These are phyloP conservation scores for Hymenochaete sp. DNA, from an alignment of 1,284 basidiomycete species.

Conservation along the genomic window DNA sequence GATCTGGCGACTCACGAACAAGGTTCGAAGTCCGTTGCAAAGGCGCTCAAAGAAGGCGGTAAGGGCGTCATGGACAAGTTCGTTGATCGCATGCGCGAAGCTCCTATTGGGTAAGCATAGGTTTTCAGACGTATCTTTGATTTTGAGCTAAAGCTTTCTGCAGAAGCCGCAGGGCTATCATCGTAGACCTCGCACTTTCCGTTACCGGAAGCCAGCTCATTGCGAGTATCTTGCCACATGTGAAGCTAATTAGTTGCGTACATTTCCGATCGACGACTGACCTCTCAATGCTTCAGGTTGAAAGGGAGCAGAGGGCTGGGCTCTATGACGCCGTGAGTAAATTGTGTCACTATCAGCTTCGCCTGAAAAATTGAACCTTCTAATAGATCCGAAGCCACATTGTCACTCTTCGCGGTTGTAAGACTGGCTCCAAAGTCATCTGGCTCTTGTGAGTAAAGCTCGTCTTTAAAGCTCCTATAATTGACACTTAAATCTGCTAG, in stretches of 20 bases:
- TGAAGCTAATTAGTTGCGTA: slow-evolving; percentile 27
- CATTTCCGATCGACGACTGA: not conserved
- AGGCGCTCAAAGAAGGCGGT: slow-evolving; percentile 75
- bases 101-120: slow-evolving; percentile 67
- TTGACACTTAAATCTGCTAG: slow-evolving; percentile 22
- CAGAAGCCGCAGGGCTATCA: slow-evolving; percentile 69
- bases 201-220: slow-evolving; percentile 78
- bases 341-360: not conserved
- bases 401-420: slow-evolving; percentile 75
- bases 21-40: slow-evolving; percentile 73
- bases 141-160: slow-evolving; percentile 14
- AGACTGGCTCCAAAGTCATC: slow-evolving; percentile 80
- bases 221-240: slow-evolving; percentile 65
- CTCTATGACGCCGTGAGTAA: slow-evolving; percentile 55
- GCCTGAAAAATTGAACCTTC: not conserved
- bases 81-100: slow-evolving; percentile 72
- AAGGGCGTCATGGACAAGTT: slow-evolving; percentile 62
- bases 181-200: slow-evolving; percentile 73
- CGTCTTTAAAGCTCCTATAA: not conserved
- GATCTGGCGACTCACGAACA: slow-evolving; percentile 74
- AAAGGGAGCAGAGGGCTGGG: slow-evolving; percentile 69
- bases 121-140: not conserved
- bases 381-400: slow-evolving; percentile 63
- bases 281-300: slow-evolving; percentile 39
- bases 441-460: slow-evolving; percentile 67